A percentile compares a stretch with the other conserved stretches of the same genome.
Conservation (phyloP, 2,329 filamentous ascomycete species). For the Immersiporthe knoxdaviesiana region DNA sequence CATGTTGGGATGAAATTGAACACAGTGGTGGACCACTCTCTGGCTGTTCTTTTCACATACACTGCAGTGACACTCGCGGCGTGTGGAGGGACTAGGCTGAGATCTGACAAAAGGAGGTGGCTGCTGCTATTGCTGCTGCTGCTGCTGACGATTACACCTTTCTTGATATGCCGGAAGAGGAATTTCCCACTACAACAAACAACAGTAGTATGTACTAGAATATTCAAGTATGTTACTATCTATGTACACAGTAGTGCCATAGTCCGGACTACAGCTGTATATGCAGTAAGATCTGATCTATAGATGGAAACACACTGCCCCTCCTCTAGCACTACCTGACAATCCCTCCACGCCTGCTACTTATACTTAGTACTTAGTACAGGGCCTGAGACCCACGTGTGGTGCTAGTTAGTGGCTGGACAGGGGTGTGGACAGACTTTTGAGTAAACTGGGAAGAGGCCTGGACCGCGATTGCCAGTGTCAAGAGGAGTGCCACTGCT, state of each 20-base stretch:
- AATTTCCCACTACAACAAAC: neutral
- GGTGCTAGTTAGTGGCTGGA: neutral
- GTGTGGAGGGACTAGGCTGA: no score
- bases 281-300: slow-evolving; percentile 1
- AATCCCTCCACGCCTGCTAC: slow-evolving; percentile 4
- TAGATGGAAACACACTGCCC: slow-evolving; percentile 9
- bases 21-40: neutral
- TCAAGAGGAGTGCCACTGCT: neutral
- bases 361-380: no score
- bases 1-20: neutral
- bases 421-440: neutral
- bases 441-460: neutral
- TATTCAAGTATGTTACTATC: no score
- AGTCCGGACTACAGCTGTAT: neutral
- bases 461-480: neutral
- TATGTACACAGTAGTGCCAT: no score
- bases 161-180: neutral
- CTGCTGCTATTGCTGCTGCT: no score
- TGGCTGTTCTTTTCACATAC: neutral
- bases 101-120: no score
- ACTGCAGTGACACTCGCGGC: neutral
- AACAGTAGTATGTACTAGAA: no score
- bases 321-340: slow-evolving; percentile 6
- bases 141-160: neutral
- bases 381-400: neutral